Evolutionary conservation across 2,329 filamentous ascomycete species (phyloP).

Genomic region (Clonostachys rosea): DNA sequence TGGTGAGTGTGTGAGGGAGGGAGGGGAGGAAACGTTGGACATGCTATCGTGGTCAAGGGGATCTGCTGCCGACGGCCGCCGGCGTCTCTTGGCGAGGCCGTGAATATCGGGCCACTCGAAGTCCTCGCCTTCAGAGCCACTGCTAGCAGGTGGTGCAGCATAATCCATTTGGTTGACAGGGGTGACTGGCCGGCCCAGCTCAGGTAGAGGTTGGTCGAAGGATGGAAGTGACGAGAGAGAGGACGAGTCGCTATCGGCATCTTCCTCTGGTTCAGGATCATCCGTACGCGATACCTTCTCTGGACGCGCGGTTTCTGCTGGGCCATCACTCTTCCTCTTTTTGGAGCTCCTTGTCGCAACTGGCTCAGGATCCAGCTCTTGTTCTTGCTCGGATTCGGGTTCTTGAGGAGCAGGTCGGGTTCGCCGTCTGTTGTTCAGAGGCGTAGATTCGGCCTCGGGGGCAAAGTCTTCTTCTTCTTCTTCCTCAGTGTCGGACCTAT

Average conservation of each 20-base stretch:
- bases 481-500: conserved; percentile 33
- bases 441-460: conserved; percentile 66
- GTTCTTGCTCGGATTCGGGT: conserved; percentile 16
- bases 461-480: conserved; percentile 47
- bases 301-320: conserved; percentile 27
- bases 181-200: conserved; percentile 28
- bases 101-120: conserved; percentile 48
- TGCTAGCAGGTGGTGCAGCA: conserved; percentile 51
- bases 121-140: conserved; percentile 37
- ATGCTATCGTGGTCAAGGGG: conserved; percentile 30
- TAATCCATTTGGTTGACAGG: conserved; percentile 38
- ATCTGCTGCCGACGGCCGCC: conserved; percentile 27
- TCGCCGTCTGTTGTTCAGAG: conserved; percentile 41
- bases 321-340: conserved; percentile 53
- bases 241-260: conserved; percentile 27
- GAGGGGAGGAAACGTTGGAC: conserved; percentile 59
- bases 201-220: conserved; percentile 20
- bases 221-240: conserved; percentile 21
- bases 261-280: conserved; percentile 7
- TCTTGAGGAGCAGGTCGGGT: conserved; percentile 18
- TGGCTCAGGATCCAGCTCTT: conserved; percentile 12
- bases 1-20: conserved; percentile 63
- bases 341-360: conserved; percentile 25
- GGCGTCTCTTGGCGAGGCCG: conserved; percentile 40
- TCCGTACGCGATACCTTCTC: conserved; percentile 25